phyloP scores from a whole-genome alignment of 345 rosid species.

The Arabis alpina region DNA sequence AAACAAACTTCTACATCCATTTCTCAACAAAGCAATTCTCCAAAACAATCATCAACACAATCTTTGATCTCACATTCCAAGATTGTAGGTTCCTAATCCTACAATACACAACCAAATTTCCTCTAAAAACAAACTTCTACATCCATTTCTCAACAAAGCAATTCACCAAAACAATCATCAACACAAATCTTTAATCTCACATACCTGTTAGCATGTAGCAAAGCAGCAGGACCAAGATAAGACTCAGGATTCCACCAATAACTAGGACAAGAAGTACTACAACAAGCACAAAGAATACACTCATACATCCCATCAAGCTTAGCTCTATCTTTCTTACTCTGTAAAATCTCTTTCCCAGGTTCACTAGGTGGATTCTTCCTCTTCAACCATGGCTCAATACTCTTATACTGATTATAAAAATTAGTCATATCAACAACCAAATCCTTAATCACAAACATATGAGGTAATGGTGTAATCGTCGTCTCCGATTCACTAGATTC shows the following conservation, averaged over 20 bases:
- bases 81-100: neutral
- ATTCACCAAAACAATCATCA: conserved; percentile 1
- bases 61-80: neutral
- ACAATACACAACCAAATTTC: conserved; percentile 4
- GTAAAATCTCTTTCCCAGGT: conserved; percentile 84
- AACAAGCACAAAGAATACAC: conserved; percentile 94
- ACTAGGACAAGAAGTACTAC: conserved; percentile 97
- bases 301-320: conserved; percentile 99
- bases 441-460: conserved; percentile 97
- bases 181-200: neutral
- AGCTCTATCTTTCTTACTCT: conserved; percentile 91
- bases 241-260: conserved; percentile 99
- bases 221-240: conserved; percentile 93
- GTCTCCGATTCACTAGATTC: conserved; percentile 42
- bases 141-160: neutral
- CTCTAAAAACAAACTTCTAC: neutral
- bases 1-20: too few relatives aligned
- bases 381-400: conserved; percentile 99
- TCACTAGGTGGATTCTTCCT: conserved; percentile 70
- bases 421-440: conserved; percentile 98
- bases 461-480: conserved; percentile 87
- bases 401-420: conserved; percentile 95
- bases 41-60: too few relatives aligned
- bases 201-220: conserved; percentile 95
- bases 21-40: too few relatives aligned